These are phyloP conservation scores for Pluteus cervinus DNA, from an alignment of 768 basidiomycete genomes.

Conservation along the genomic window DNA sequence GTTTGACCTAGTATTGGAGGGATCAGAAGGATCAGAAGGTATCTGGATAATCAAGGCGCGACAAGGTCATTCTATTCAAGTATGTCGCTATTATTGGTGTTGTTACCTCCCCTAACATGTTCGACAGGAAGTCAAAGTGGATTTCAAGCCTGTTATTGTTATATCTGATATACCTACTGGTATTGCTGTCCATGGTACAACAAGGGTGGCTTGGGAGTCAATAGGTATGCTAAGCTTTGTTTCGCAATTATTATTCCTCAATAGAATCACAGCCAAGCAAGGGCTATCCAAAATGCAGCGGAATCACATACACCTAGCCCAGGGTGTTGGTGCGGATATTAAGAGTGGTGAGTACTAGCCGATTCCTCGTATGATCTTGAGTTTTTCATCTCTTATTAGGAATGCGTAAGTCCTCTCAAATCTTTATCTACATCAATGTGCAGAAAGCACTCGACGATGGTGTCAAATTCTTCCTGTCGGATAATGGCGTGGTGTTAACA, in stretches of 20 bases:
- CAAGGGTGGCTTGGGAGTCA: conserved; percentile 54
- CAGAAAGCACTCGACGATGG: conserved; percentile 63
- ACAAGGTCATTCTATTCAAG: conserved; percentile 86
- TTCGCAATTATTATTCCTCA: not conserved
- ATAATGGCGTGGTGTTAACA: conserved; percentile 86
- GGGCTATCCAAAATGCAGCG: conserved; percentile 83
- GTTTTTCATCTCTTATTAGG: conserved; percentile 35
- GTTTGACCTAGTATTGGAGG: conserved; percentile 53
- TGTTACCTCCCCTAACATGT: no score
- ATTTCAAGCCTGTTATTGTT: conserved; percentile 52
- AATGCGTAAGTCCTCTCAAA: conserved; percentile 71
- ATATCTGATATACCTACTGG: conserved; percentile 59
- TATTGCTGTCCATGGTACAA: conserved; percentile 83
- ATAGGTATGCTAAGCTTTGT: conserved; percentile 44
- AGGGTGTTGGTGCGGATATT: conserved; percentile 63
- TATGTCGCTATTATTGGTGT: conserved; percentile 17
- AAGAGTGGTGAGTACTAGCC: conserved; percentile 58
- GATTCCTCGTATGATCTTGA: not conserved
- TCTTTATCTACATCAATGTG: conserved; percentile 81
- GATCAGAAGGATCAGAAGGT: conserved; percentile 22
- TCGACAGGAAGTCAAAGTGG: conserved; percentile 58
- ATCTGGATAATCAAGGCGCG: conserved; percentile 89
- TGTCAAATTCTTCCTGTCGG: conserved; percentile 69
- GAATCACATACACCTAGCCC: conserved; percentile 92
- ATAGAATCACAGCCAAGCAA: conserved; percentile 38